phyloP scores from a whole-genome alignment of 176 grass and related monocot species.

The Triticum monococcum region DNA sequence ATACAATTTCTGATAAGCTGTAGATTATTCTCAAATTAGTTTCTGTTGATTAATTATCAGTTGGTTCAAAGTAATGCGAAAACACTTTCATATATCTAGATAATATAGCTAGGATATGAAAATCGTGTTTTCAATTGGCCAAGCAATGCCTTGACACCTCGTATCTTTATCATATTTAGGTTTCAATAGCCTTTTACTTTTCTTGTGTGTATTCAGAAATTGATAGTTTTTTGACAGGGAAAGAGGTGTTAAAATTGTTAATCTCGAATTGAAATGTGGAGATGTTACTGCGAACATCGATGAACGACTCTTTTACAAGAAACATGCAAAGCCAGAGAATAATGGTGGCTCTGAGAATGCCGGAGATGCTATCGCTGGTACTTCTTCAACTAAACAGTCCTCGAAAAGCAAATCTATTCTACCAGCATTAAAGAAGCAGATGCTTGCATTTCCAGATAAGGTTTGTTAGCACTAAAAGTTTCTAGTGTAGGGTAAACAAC shows the following conservation, averaged over 20 bases:
- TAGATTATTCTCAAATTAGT: conserved; percentile 11
- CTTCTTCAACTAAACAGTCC: conserved; percentile 43
- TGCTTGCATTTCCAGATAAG: conserved; percentile 88
- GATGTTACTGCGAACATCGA: conserved; percentile 67
- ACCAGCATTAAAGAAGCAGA: conserved; percentile 73
- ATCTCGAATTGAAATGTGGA: conserved; percentile 84
- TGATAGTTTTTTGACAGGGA: conserved; percentile 62
- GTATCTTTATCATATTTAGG: conserved; percentile 21
- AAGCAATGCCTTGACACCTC: not conserved
- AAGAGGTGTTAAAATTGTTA: conserved; percentile 81
- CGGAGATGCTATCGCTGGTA: conserved; percentile 32
- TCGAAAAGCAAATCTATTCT: conserved; percentile 63
- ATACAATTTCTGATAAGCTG: conserved; percentile 10
- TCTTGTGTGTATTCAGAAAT: conserved; percentile 24
- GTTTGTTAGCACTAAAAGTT: conserved; percentile 49
- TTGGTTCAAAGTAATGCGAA: not conserved
- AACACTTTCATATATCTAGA: not conserved
- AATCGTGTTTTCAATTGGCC: not conserved
- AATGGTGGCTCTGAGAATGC: conserved; percentile 17
- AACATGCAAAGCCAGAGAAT: conserved; percentile 40
- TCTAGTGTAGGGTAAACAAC: not conserved
- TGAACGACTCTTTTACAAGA: conserved; percentile 67
- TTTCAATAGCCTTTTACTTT: conserved; percentile 20
- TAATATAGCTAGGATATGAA: not conserved
- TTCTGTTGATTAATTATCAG: conserved; percentile 12